A percentile compares a stretch with the other conserved stretches of the same genome.
These are phyloP conservation scores for Cymodocea nodosa DNA, from an alignment of 116 monocot species.

Conservation along the genomic window DNA sequence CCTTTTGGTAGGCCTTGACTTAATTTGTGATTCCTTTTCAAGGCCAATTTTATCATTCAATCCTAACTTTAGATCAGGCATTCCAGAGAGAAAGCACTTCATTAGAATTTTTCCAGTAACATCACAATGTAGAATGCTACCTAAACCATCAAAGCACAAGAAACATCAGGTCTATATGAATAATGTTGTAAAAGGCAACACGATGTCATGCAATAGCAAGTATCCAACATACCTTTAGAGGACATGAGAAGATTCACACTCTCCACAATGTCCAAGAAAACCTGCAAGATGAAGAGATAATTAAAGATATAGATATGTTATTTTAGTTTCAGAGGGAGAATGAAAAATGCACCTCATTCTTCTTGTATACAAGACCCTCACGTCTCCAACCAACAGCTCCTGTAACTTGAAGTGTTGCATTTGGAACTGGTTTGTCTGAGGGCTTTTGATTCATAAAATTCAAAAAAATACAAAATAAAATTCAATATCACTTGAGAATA, in stretches of 20 bases:
- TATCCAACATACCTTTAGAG: slow-evolving; percentile 56
- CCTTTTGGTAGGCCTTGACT: slow-evolving; percentile 89
- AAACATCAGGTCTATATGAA: not conserved
- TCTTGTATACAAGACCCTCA: slow-evolving; percentile 94
- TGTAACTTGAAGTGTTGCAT: slow-evolving; percentile 99
- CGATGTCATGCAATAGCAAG: not conserved
- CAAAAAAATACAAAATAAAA: slow-evolving; percentile 3
- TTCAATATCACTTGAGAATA: not conserved
- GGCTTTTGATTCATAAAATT: slow-evolving; percentile 30
- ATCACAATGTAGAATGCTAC: slow-evolving; percentile 93
- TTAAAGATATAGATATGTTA: not conserved
- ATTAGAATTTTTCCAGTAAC: slow-evolving; percentile 98
- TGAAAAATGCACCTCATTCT: slow-evolving; percentile 64
- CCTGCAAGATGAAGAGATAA: slow-evolving; percentile 32
- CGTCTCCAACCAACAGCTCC: slow-evolving; percentile 99
- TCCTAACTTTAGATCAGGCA: slow-evolving; percentile 96
- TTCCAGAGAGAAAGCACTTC: slow-evolving; percentile 99
- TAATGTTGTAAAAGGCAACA: not conserved
- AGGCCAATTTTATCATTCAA: slow-evolving; percentile 99
- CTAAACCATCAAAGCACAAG: slow-evolving; percentile 19
- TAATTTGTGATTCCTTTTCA: slow-evolving; percentile 94
- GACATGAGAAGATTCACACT: slow-evolving; percentile 99
- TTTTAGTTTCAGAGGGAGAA: not conserved
- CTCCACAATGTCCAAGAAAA: slow-evolving; percentile 98
- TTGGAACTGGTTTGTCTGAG: slow-evolving; percentile 76